These are phyloP conservation scores for Melampsora medusae DNA, from an alignment of 1,284 basidiomycete genomes.

Conservation along the genomic window DNA sequence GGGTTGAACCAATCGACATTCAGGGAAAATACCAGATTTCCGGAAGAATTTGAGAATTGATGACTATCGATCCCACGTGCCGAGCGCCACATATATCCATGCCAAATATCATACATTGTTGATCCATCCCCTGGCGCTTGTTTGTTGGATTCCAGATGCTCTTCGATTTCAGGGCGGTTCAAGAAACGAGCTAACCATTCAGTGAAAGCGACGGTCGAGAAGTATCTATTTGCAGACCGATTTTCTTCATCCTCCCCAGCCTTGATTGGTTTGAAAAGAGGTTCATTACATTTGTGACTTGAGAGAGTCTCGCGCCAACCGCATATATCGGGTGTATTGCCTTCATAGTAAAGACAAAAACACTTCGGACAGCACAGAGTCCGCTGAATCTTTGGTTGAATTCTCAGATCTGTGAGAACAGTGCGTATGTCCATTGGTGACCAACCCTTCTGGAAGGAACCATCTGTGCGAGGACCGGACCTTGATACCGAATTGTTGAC, in stretches of 20 bases:
- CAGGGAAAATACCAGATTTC: conserved; percentile 2
- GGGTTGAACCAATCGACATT: conserved; percentile 43
- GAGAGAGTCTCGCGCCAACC: background rate
- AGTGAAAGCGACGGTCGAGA: background rate
- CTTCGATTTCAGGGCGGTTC: conserved; percentile 16
- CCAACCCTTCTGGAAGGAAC: too few relatives aligned
- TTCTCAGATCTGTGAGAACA: background rate
- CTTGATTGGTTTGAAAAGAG: background rate
- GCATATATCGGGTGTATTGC: background rate
- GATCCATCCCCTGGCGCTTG: background rate
- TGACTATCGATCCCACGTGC: background rate
- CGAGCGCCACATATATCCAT: background rate
- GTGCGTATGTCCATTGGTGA: background rate
- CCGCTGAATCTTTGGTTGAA: background rate
- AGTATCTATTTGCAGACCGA: background rate
- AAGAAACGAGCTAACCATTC: conserved; percentile 2
- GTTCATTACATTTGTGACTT: background rate
- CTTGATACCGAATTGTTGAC: too few relatives aligned
- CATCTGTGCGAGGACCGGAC: too few relatives aligned
- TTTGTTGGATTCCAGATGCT: background rate
- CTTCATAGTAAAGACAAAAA: background rate
- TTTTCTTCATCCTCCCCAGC: background rate
- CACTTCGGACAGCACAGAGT: conserved; percentile 3
- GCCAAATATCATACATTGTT: background rate
- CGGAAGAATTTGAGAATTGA: background rate